Base-by-base conservation (phyloP, 495 filamentous ascomycete genomes). In the Aspergillus diversus region DNA sequence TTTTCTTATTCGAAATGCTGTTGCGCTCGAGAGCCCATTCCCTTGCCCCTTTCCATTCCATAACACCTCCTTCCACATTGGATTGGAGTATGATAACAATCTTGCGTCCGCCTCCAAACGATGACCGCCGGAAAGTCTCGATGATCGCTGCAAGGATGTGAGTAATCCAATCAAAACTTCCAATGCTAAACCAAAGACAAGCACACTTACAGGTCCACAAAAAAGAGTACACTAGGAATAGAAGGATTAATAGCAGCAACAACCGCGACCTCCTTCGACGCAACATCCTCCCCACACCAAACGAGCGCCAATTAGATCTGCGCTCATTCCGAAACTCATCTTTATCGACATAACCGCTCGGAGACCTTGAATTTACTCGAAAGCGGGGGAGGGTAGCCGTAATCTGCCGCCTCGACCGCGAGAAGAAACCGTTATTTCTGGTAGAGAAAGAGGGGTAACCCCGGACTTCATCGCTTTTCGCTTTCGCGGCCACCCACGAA, bases 11-110 rank as follows among this genome's bases (percentile, higher is more conserved):
- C 74, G 87, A 87, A 33, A 98, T 87, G 68, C 93, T 97, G 76
- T 97, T 93, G 71, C 96, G 85, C 80, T 99, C 95, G 59, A 97
- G 94, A 0, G 95, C 95, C 96, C 96, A 99, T 73, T 99, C 95
- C 59, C 94, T 84, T 5, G 96, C 88, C 0, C 96, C 95, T 73
- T 99, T 99, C 93, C 91, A 97, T 72, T 97, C 95, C 94, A 97
- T 98, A 6, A 99, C 95, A 53, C 95, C 95, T 55, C 95, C 95
- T 33, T 96, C 95, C 59, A 93, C 84, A 71, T 99, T 99, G 51
- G 95, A 93, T 39, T 89, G 93, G 8, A 98, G 80, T 65, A 99
- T 94, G 34, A 99, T 90, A 39, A 99, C 95, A 68, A 91, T 92
- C 70, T 97, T 97, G 66, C 84, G 86, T 1, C 96, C 95, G 34